Base-by-base conservation (phyloP, 305 asterid species). In the Andrographis paniculata region DNA sequence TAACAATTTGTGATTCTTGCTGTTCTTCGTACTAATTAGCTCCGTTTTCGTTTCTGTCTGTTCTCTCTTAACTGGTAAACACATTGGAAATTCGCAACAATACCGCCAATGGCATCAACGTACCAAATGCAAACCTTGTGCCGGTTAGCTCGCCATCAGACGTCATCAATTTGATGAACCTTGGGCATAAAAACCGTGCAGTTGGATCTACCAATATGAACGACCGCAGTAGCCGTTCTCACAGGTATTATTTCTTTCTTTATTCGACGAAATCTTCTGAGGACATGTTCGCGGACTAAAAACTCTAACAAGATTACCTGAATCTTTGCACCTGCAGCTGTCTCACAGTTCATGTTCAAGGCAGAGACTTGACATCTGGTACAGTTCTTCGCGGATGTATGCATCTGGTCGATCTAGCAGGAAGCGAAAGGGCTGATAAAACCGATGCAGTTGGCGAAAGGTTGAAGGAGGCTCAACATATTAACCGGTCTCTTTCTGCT, bases 401-500 rank as follows among this genome's bases (percentile, higher is more conserved):
- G 95, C 97, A 88, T 76, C 75, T 88, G 66, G 97, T 88, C 63
- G 97, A 88, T 66, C 69, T 88, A 18, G 94, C 94, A 0, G 94
- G 97, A 60, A 88, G 95, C 47, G 95, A 84, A 63, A 77, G 97
- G 67, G 97, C 85, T 14, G 86, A 79, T 64, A 88, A 88, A 64
- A 81, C 97, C 44, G 95, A 88, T 74, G 97, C 71, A 8, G 79
- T 94, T 0, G 97, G 95, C 36, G 97, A 84, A 33, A 82, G 97
- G 63, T 76, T 84, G 15, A 84, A 76, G 64, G 97, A 88, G 68
- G 95, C 95, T 48, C 97, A 82, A 23, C 89, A 82, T 68, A 88
- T 88, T 38, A 88, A 88, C 45, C 75, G 37, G 70, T 84, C 95
- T 43, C 94, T 88, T 35, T 88, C 97, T 24, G 95, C 95, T 27